Conservation (phyloP, 768 basidiomycete species). For the Lactarius tabidus region DNA sequence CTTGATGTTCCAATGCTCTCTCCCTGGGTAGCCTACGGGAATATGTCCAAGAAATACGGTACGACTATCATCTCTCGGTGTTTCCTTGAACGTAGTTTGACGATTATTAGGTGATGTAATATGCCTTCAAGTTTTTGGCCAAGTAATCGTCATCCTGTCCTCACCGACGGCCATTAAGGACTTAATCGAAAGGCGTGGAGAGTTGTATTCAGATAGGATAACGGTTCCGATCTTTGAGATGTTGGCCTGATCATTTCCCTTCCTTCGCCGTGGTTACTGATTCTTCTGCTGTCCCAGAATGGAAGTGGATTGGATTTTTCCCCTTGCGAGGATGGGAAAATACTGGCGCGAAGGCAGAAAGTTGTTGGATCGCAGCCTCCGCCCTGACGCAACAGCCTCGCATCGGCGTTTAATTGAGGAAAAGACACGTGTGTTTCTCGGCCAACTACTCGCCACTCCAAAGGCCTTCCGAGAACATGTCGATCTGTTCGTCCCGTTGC, state of each 20-base stretch:
- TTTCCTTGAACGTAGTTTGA: background rate
- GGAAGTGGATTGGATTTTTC: constrained; percentile 1
- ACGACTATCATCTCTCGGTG: background rate
- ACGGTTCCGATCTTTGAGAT: constrained; percentile 6
- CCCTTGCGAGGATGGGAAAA: background rate
- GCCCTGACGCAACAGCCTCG: background rate
- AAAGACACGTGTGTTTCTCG: constrained; percentile 7
- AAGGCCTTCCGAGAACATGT: background rate
- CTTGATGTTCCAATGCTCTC: background rate
- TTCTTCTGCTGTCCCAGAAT: background rate
- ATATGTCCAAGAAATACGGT: constrained; percentile 13
- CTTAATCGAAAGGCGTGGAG: constrained; percentile 3
- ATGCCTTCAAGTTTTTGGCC: background rate
- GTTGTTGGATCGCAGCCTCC: constrained; percentile 8
- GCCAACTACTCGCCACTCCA: background rate
- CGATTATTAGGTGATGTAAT: background rate
- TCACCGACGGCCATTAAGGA: constrained; percentile 2
- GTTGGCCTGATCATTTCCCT: background rate
- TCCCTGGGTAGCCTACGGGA: constrained; percentile 5
- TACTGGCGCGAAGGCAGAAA: constrained; percentile 3
- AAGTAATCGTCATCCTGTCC: background rate
- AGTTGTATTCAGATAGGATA: constrained; percentile 9
- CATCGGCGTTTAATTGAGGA: constrained; percentile 11
- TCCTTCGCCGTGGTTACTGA: no score
- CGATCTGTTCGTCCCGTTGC: background rate